Evolutionary conservation across 2,329 filamentous ascomycete species (phyloP).

Genomic region (Pyrenophora tritici-repentis): DNA sequence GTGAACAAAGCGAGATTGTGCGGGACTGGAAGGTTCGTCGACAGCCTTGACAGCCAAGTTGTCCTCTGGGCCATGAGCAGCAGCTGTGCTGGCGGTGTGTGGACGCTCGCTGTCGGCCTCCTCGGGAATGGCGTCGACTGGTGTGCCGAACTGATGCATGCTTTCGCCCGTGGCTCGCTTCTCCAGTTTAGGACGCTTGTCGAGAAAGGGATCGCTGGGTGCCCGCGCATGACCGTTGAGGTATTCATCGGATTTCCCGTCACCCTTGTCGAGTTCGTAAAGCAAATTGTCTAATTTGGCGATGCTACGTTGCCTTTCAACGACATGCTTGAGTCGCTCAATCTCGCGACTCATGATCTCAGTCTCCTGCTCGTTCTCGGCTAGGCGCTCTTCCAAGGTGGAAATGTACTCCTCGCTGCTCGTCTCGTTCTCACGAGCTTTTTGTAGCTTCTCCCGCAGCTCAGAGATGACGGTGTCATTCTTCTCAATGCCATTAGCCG

Average conservation of each 20-base stretch:
- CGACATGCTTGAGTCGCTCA: constrained; percentile 88
- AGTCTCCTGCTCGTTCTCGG: constrained; percentile 92
- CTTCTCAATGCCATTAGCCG: constrained; percentile 90
- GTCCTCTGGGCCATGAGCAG: constrained; percentile 14
- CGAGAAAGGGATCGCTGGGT: constrained; percentile 40
- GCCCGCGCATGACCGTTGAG: constrained; percentile 45
- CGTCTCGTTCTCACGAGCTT: constrained; percentile 86
- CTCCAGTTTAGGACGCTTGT: constrained; percentile 34
- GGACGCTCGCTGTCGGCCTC: constrained; percentile 41
- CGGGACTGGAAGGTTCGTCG: constrained; percentile 67
- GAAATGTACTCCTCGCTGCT: constrained; percentile 96
- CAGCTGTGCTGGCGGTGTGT: constrained; percentile 30
- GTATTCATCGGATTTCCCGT: constrained; percentile 35
- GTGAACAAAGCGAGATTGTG: constrained; percentile 82
- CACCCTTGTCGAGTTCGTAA: constrained; percentile 75
- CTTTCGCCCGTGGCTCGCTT: constrained; percentile 30
- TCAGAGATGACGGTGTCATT: constrained; percentile 84
- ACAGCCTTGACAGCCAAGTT: constrained; percentile 18
- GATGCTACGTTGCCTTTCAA: constrained; percentile 92
- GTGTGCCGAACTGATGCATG: constrained; percentile 39
- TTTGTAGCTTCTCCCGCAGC: constrained; percentile 86
- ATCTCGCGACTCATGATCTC: constrained; percentile 98
- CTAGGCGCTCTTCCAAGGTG: constrained; percentile 90
- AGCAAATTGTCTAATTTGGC: constrained; percentile 93
- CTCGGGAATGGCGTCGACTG: constrained; percentile 45